These are phyloP conservation scores for Penicillium bovifimosum DNA, from an alignment of 495 filamentous ascomycete species.

Conservation along the genomic window DNA sequence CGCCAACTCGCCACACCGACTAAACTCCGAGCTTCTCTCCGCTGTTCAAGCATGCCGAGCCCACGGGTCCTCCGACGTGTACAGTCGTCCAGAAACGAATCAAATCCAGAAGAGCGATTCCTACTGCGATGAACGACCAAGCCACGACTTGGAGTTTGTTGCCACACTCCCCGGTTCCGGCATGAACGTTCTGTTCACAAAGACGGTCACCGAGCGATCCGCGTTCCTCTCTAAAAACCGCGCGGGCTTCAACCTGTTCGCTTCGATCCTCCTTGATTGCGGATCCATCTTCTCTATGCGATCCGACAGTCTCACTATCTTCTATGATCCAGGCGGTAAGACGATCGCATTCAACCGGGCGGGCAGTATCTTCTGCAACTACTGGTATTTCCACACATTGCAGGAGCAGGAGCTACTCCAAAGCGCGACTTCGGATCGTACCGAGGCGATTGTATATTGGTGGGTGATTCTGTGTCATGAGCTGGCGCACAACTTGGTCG, in stretches of 20 bases:
- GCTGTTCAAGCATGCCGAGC: conserved; percentile 78
- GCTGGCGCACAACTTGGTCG: conserved; percentile 86
- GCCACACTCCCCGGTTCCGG: conserved; percentile 59
- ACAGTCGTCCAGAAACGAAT: conserved; percentile 62
- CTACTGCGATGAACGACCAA: conserved; percentile 80
- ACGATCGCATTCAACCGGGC: conserved; percentile 90
- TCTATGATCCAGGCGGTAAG: conserved; percentile 70
- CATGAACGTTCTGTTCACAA: conserved; percentile 68
- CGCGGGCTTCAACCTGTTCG: conserved; percentile 62
- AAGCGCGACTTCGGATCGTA: conserved; percentile 37
- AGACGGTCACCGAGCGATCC: conserved; percentile 42
- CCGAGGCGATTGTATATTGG: conserved; percentile 79
- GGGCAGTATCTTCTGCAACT: conserved; percentile 90
- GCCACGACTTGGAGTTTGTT: conserved; percentile 71
- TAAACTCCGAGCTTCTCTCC: conserved; percentile 60
- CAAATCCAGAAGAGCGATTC: conserved; percentile 77
- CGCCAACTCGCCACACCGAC: conserved; percentile 44
- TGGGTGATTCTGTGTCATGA: conserved; percentile 90
- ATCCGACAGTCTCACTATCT: conserved; percentile 65
- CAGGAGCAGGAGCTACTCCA: conserved; percentile 52
- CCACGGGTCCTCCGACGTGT: conserved; percentile 66
- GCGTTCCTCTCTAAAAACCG: conserved; percentile 60
- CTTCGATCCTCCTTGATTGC: conserved; percentile 61
- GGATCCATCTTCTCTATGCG: conserved; percentile 64
- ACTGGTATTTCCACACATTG: conserved; percentile 76